A percentile compares a stretch with the other conserved stretches of the same genome.
Evolutionary conservation across 495 filamentous ascomycete species (phyloP).

Genomic region (Astrothelium subdiscretum): DNA sequence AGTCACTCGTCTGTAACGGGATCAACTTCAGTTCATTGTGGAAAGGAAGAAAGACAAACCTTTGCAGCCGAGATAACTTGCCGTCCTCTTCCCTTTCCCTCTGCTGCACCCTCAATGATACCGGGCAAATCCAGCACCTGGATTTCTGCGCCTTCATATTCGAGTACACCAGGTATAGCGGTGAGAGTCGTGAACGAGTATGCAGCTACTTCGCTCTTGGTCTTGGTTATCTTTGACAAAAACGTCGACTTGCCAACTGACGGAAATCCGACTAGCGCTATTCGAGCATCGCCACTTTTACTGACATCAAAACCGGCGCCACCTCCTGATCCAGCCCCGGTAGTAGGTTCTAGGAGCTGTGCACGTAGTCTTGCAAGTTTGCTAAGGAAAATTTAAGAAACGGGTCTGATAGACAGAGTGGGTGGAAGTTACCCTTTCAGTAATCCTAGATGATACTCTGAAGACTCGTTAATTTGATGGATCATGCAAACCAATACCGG

Average conservation of each 20-base stretch:
- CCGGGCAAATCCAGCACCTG: slow-evolving; percentile 96
- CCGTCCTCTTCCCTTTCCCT: slow-evolving; percentile 90
- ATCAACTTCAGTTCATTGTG: slow-evolving; percentile 4
- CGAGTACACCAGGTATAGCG: slow-evolving; percentile 92
- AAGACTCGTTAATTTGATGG: slow-evolving; percentile 17
- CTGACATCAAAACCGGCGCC: slow-evolving; percentile 91
- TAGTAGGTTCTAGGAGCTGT: slow-evolving; percentile 84
- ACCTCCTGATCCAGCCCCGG: slow-evolving; percentile 57
- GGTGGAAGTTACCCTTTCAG: slow-evolving; percentile 63
- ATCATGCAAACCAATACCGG: neutral
- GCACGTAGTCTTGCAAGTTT: slow-evolving; percentile 94
- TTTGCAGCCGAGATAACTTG: slow-evolving; percentile 99
- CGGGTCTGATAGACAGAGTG: neutral
- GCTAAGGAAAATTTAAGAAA: slow-evolving; percentile 33
- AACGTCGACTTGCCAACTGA: slow-evolving; percentile 99
- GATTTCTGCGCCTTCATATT: slow-evolving; percentile 97
- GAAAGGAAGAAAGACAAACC: slow-evolving; percentile 21
- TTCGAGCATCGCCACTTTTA: slow-evolving; percentile 93
- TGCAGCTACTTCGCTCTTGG: slow-evolving; percentile 88
- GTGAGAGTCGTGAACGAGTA: slow-evolving; percentile 98
- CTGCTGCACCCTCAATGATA: slow-evolving; percentile 94
- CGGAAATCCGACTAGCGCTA: slow-evolving; percentile 94
- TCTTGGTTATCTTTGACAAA: slow-evolving; percentile 97
- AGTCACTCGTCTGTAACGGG: slow-evolving; percentile 65
- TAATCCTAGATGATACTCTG: slow-evolving; percentile 96